Evolutionary conservation across 108 stramenopile genomes (phyloP).

Genomic region (Asterionellopsis glacialis): DNA sequence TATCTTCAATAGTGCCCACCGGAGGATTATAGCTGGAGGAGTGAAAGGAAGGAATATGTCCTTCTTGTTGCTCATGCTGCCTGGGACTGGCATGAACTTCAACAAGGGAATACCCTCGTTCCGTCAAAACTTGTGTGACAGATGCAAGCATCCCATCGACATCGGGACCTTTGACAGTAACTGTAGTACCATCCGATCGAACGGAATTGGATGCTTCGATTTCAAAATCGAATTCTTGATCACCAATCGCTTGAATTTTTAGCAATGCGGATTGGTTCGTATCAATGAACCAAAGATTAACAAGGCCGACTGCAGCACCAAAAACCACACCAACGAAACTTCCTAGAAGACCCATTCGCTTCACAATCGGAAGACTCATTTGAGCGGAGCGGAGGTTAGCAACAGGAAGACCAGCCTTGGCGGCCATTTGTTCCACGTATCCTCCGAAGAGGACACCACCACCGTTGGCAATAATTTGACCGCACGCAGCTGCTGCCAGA

Average conservation of each 20-base stretch:
- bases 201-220: constrained; percentile 56
- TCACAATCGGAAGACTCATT: constrained; percentile 22
- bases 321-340: constrained; percentile 45
- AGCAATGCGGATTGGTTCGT: constrained; percentile 45
- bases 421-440: constrained; percentile 30
- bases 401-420: constrained; percentile 22
- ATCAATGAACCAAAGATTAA: constrained; percentile 67
- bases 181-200: constrained; percentile 36
- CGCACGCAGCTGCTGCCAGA: constrained; percentile 58
- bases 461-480: constrained; percentile 50
- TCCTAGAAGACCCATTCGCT: constrained; percentile 25
- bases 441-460: constrained; percentile 55
- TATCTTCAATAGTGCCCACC: constrained; percentile 37
- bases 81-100: constrained; percentile 43
- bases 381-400: constrained; percentile 27
- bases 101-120: constrained; percentile 45
- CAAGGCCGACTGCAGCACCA: constrained; percentile 66
- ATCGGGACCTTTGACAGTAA: constrained; percentile 63
- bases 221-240: constrained; percentile 57
- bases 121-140: constrained; percentile 50
- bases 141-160: constrained; percentile 64
- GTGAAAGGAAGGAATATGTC: no score
- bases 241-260: constrained; percentile 55
- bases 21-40: not conserved
- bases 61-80: not conserved